Evolutionary conservation across 345 rosid species (phyloP), one percentile per base, ranked within the genome.

Genomic region (Rhodamnia argentea): DNA sequence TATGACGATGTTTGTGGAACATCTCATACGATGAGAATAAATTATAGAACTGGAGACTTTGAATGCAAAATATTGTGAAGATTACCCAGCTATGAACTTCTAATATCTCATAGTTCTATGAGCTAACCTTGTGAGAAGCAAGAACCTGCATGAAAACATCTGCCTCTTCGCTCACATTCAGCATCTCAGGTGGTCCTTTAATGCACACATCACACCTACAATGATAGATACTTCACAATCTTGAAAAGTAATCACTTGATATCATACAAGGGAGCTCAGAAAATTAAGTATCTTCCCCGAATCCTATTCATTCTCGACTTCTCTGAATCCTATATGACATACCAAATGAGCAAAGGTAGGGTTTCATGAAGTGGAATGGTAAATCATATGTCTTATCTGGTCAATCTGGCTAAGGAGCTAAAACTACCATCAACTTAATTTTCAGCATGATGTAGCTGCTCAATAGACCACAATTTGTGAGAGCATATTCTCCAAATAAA

Each of bases 201-300:
- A 88, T 91, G 88, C 99, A 96, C 83, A 93, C 90, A 87, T 96
- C 99, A 82, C 99, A 96, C 91, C 98, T 95, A 93, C 84, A 76
- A 74, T 82, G 85, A 84, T 85, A 40, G 52, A 89, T 70, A 54
- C 58, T 58, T 16, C 83, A 22, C 64, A 26, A 42, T 82, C 58
- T 82, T 23, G 42, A 51, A 58, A 12, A 57, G 32, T 4, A 58
- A 82, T 59, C 15, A 23, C 27, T 29, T 64, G 14, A 54, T 70
- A n/a, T 29, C 56, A 47, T 3, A 82, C 23, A 82, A 44, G 84
- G 56, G 40, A 82, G 84, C 84, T n/a, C 42, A n/a, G 16, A 54
- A 40, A 27, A 47, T 50, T 29, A 58, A 85, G 14, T 24, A 55
- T 50, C 8, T 24, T 82, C 84, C 53, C 6, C 18, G 7, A 82